Evolutionary conservation across 441 rosid species (phyloP).

Genomic region (Eutrema salsugineum): DNA sequence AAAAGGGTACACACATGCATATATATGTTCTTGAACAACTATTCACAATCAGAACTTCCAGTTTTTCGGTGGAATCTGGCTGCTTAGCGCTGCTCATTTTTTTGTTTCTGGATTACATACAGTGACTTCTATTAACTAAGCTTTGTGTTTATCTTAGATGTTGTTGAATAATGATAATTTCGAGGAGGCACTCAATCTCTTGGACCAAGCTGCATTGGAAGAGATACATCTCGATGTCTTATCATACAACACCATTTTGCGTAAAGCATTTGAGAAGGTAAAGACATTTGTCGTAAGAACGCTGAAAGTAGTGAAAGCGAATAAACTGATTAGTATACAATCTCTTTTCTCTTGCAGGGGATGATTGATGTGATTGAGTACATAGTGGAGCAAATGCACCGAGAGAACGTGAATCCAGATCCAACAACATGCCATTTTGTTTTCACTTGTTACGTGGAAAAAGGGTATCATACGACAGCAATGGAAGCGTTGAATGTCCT

Average conservation of each 20-base stretch:
- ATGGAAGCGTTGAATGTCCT: constrained; percentile 77
- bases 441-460: constrained; percentile 46
- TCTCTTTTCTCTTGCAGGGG: constrained; percentile 34
- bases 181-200: constrained; percentile 52
- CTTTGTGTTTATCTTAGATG: constrained; percentile 41
- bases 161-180: constrained; percentile 44
- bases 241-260: constrained; percentile 61
- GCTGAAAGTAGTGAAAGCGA: neutral
- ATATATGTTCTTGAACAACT: neutral
- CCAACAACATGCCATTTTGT: constrained; percentile 64
- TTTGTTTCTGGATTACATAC: neutral
- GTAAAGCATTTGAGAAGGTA: constrained; percentile 55
- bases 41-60: neutral
- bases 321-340: neutral
- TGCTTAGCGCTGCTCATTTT: neutral
- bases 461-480: constrained; percentile 49
- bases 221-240: constrained; percentile 46
- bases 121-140: neutral
- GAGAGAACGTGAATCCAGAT: constrained; percentile 60
- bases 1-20: neutral
- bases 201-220: constrained; percentile 52
- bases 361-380: constrained; percentile 68
- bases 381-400: constrained; percentile 60
- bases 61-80: neutral
- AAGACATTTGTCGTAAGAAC: neutral